Base-by-base conservation (phyloP, 2,329 filamentous ascomycete species). In the Didymella glomerata region DNA sequence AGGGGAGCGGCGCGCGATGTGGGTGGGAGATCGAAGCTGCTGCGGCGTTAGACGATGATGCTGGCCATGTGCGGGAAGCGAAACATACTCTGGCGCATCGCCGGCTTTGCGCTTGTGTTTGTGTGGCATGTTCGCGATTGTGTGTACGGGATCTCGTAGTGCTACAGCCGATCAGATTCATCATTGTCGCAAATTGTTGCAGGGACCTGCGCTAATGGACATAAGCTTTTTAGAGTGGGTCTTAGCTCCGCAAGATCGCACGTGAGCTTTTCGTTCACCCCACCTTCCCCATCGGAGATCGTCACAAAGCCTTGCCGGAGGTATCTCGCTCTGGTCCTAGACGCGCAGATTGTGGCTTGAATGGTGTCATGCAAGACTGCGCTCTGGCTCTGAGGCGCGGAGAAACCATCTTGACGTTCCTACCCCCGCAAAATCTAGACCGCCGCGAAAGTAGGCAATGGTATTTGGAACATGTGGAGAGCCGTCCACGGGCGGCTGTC, bases 21-120 rank as follows among this genome's bases (percentile, higher is more conserved):
- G 24, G 88, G 88, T 11, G 88, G 86, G 49, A 90, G 86, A 68
- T 88, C 79, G 77, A 81, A 84, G 70, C 78, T 79, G 84, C 78
- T 78, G 78, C 1, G 81, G 28, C 3, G 51, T 60, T 16, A 60
- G 48, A 80, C 6, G 8, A 11, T 11, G 11, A 16, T 82, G 80
- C 14, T 82, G 80, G 22, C 14, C 3, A 8, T 61, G 48, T 9
- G 32, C 22, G 36, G 49, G 14, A 6, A 10, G 41, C 28, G 13
- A 50, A 32, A 67, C 69, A 50, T 68, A 80, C 77, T 77, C 68
- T 25, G 72, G 66, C 28, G 75, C 72, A 60, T 79, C 74, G n/a
- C 68, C 68, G 13, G 76, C 82, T 64, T 86, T 85, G 65, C 90
- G 85, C 63, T 90, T 94, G 76, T 96, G 92, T 79, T 96, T 96